Evolutionary conservation across 176 grass and related monocot genomes (phyloP), one percentile per base, ranked within the genome.

Genomic region (Pontederia paniculata): DNA sequence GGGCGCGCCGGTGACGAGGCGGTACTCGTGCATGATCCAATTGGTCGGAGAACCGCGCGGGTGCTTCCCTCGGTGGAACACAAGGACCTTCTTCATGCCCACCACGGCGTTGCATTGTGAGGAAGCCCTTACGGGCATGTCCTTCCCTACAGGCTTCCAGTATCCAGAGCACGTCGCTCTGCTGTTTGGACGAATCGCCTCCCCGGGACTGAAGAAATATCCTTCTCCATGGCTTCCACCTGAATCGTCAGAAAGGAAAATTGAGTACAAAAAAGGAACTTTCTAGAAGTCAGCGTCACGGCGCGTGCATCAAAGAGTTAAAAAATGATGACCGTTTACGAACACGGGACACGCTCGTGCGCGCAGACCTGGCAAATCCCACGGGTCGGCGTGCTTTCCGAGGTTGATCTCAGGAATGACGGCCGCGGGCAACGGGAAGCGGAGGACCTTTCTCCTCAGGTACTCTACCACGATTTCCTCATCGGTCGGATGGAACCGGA

Each of bases 1-100:
- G 2, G 50, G 81, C 9, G 55, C 72, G 28, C 5, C 28, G 42
- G 42, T 69, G 1, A 20, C 12, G 16, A 90, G 86, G 66, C 74
- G 54, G 77, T 84, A 97, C 71, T 97, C 93, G 21, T 97, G 83
- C 93, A 97, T 97, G 65, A 72, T 54, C 93, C 93, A 97, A 50
- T 63, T 70, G 18, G 86, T 82, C 42, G 63, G 74, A 13, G 59
- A 64, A 42, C 71, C 71, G 18, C 54, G 45, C 3, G 52, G 13
- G 12, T 42, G 58, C 49, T 57, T 74, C 15, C 74, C 51, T 14
- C 17, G 54, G 67, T 72, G 78, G 78, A 97, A 97, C 22, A 68
- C 76, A 48, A 91, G 70, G 45, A 79, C 72, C 56, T 72, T 76
- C 77, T 91, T 97, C 48, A 66, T 60, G 17, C 86, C 93, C 23